Evolutionary conservation across 768 basidiomycete genomes (phyloP).

Genomic region (Pulveroboletus ravenelii): DNA sequence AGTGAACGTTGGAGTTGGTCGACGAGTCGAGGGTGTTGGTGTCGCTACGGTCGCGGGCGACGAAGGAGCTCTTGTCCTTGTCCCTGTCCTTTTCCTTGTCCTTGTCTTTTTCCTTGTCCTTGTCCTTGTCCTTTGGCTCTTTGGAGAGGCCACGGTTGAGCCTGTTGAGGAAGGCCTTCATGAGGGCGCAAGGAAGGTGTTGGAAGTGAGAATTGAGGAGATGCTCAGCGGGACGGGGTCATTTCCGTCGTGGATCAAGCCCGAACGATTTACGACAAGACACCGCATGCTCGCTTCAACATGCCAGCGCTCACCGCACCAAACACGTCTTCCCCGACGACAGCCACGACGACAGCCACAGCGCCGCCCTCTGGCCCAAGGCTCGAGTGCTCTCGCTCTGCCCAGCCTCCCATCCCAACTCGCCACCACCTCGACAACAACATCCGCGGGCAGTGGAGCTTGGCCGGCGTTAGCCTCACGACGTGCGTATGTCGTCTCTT

Average conservation of each 20-base stretch:
- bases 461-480: conserved; percentile 65
- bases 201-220: conserved; percentile 6
- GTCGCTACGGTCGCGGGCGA: conserved; percentile 30
- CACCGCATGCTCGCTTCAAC: background rate
- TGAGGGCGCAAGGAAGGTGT: conserved; percentile 22
- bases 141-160: conserved; percentile 60
- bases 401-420: too few species aligned
- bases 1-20: conserved; percentile 19
- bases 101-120: conserved; percentile 40
- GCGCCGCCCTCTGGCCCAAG: too few species aligned
- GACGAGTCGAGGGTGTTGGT: conserved; percentile 30
- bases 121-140: conserved; percentile 55
- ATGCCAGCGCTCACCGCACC: background rate
- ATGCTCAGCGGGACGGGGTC: conserved; percentile 14
- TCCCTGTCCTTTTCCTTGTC: conserved; percentile 26
- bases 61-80: conserved; percentile 27
- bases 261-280: background rate
- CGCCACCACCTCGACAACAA: background rate
- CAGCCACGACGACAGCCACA: too few species aligned
- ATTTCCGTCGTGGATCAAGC: conserved; percentile 20
- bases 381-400: too few species aligned
- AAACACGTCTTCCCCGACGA: too few species aligned
- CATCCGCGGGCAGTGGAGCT: conserved; percentile 5
- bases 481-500: conserved; percentile 44
- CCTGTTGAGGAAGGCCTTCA: conserved; percentile 83